Base-by-base conservation (phyloP, 352 stramenopile species). In the Globisporangium barbulae region DNA sequence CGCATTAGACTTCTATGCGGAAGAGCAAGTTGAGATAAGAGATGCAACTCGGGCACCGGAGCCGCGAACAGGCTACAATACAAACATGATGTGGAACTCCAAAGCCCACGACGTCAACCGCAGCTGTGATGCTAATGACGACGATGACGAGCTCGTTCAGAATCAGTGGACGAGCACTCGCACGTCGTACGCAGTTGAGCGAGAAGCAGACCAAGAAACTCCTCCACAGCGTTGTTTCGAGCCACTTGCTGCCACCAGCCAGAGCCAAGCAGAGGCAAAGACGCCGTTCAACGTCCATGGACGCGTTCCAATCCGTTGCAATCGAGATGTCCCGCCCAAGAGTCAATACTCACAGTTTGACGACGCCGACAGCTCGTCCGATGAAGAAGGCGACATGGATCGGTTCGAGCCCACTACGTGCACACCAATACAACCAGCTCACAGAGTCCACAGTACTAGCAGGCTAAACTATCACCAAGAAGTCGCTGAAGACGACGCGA, bases 261-360 rank as follows among this genome's bases (percentile, higher is more conserved):
- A 22, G 17, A 59, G 12, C 12, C 41, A 31, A 45, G 28, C 50
- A 19, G 30, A 30, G 2, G 6, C n/a, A 8, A 45, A 17, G n/a
- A 12, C 54, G 1, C 63, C 63, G 22, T 74, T 74, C 50, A 71
- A 64, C 31, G 15, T 67, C 13, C 64, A 50, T n/a, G 77, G 77
- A 1, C 66, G 70, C 13, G 77, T 89, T 9, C 77, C 79, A 6
- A 81, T 86, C 10, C 73, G 77, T 42, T 45, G 28, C 39, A 62
- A 25, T 44, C 30, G 30, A 8, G 28, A 42, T 3, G 50, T 44
- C 3, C 50, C 30, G 13, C 19, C 35, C 17, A 30, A 21, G 21
- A 5, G 37, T 17, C 39, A 15, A n/a, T 3, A 17, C 21, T 1
- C 12, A 48, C 12, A 19, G 13, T 49, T 37, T 12, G 41, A 59